Percentiles rank a stretch among this genome's conserved stretches.
phyloP scores from a whole-genome alignment of 805 yeast genomes.

The Kregervanrija pseudodelftensis region DNA sequence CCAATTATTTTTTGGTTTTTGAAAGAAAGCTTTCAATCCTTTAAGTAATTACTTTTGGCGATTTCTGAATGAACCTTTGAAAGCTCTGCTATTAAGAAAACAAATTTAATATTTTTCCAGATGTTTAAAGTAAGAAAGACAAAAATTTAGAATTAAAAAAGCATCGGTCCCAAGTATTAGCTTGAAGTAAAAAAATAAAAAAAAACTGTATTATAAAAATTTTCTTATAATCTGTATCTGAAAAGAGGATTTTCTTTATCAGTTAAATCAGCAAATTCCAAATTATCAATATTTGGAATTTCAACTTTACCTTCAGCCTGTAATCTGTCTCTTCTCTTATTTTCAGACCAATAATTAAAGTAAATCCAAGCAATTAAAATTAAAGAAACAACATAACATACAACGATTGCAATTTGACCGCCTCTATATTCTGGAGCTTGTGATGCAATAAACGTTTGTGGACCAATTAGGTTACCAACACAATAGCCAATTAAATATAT shows the following conservation, averaged over 20 bases:
- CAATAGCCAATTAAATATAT: conserved; percentile 58
- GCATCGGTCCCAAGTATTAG: too few relatives aligned
- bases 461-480: conserved; percentile 64
- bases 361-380: conserved; percentile 12
- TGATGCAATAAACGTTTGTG: conserved; percentile 53
- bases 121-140: too few relatives aligned
- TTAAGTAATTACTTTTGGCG: too few relatives aligned
- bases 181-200: too few relatives aligned
- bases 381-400: conserved; percentile 20
- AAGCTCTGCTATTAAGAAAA: too few relatives aligned
- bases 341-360: conserved; percentile 13
- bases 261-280: conserved; percentile 17
- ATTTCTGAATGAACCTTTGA: too few relatives aligned
- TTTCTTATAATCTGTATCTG: conserved; percentile 11
- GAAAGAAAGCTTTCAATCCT: too few relatives aligned
- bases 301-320: conserved; percentile 7
- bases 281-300: conserved; percentile 9
- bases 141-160: too few relatives aligned
- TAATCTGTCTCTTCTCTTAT: conserved; percentile 10
- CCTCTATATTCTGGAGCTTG: conserved; percentile 54
- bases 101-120: too few relatives aligned
- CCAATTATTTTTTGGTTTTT: too few relatives aligned
- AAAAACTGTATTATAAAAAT: too few relatives aligned
- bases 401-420: conserved; percentile 41
- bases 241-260: conserved; percentile 15